These are phyloP conservation scores for Nitzschia sp. DNA, from an alignment of 108 stramenopile species.

Conservation along the genomic window DNA sequence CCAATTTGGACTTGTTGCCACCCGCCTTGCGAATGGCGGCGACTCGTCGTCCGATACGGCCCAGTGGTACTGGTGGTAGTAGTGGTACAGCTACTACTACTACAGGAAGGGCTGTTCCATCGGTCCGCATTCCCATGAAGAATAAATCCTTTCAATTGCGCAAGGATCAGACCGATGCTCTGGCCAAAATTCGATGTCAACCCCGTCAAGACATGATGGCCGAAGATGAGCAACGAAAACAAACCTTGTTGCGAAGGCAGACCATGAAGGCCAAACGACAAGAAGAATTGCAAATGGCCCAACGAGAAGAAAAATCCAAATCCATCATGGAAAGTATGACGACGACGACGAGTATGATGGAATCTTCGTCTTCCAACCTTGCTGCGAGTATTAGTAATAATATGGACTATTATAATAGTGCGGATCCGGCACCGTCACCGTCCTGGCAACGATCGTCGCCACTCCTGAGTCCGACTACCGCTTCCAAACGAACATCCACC, in stretches of 20 bases:
- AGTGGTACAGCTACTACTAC: neutral
- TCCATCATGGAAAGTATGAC: conserved; percentile 1
- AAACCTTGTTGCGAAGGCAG: neutral
- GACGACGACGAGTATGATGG: neutral
- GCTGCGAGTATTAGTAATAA: no score
- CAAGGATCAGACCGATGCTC: conserved; percentile 16
- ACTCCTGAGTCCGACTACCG: neutral
- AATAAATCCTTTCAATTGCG: conserved; percentile 8
- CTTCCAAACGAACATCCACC: neutral
- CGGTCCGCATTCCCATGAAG: neutral
- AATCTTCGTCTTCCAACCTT: no score
- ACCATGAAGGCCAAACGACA: neutral
- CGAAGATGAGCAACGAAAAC: conserved; percentile 6
- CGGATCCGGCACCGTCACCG: neutral
- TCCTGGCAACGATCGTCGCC: conserved; percentile 8
- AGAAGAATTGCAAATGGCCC: neutral
- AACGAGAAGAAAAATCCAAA: neutral
- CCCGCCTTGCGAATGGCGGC: conserved; percentile 19
- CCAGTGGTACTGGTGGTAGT: no score
- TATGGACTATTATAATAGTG: no score
- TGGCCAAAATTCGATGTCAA: conserved; percentile 14
- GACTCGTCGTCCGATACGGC: neutral
- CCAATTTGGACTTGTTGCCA: conserved; percentile 16
- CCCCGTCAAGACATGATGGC: conserved; percentile 4
- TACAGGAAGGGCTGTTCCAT: no score